Evolutionary conservation across 345 rosid genomes (phyloP).

Genomic region (Firmiana major): DNA sequence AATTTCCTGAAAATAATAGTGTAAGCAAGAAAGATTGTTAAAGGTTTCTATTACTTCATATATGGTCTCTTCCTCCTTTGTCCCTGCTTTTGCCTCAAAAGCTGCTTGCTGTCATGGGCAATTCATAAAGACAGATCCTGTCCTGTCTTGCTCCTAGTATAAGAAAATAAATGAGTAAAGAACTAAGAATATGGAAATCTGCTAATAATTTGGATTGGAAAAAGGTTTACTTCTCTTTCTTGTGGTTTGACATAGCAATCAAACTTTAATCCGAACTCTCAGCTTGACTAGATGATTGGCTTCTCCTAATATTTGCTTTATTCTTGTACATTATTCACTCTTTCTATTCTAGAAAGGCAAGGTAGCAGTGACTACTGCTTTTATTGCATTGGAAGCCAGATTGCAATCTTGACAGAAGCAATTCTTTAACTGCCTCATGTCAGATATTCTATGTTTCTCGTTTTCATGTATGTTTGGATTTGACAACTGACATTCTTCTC

Average conservation of each 20-base stretch:
- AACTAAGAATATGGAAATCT: not conserved
- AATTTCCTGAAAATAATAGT: not conserved
- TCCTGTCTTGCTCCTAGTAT: not conserved
- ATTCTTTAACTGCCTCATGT: not conserved
- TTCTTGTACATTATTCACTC: not conserved
- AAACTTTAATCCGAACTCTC: not conserved
- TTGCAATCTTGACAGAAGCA: not conserved
- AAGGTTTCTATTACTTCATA: not conserved
- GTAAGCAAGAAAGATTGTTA: not conserved
- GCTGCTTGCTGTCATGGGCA: not conserved
- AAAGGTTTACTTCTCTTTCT: not conserved
- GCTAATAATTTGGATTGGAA: not conserved
- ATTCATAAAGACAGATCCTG: not conserved
- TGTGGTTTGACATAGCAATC: not conserved
- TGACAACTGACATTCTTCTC: conserved; percentile 20
- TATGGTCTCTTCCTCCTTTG: not conserved
- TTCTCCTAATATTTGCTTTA: not conserved
- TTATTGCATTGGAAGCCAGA: not conserved
- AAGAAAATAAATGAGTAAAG: not conserved
- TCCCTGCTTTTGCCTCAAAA: conserved; percentile 7
- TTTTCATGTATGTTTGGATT: conserved; percentile 1
- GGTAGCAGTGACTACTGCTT: not conserved
- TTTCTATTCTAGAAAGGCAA: not conserved
- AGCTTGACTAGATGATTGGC: not conserved
- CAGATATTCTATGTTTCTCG: not conserved